These are phyloP conservation scores for Chalciporus piperatoides DNA, from an alignment of 1,284 basidiomycete genomes.

Conservation along the genomic window DNA sequence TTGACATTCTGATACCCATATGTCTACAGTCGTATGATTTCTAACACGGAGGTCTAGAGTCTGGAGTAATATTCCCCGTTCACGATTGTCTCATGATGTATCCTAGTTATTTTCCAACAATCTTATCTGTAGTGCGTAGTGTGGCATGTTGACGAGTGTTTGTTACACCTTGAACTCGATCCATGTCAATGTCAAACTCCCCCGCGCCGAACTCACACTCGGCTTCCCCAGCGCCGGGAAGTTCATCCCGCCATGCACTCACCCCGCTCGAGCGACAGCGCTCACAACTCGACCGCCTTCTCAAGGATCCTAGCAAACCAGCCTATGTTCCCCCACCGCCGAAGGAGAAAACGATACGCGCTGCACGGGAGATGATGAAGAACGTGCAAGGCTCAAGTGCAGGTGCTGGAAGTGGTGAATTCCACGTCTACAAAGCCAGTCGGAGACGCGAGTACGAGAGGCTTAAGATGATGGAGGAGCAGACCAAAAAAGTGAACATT, in stretches of 20 bases:
- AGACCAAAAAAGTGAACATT: slow-evolving; percentile 62
- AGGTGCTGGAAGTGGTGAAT: slow-evolving; percentile 91
- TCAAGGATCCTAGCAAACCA: slow-evolving; percentile 83
- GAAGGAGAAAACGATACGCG: slow-evolving; percentile 74
- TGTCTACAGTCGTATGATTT: slow-evolving; percentile 23
- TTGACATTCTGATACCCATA: slow-evolving; percentile 8
- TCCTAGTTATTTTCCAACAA: slow-evolving; percentile 5
- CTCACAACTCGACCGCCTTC: slow-evolving; percentile 75
- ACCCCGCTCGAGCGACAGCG: slow-evolving; percentile 73
- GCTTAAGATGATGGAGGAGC: slow-evolving; percentile 86
- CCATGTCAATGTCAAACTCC: slow-evolving; percentile 31
- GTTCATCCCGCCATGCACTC: slow-evolving; percentile 57
- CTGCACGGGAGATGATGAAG: slow-evolving; percentile 95
- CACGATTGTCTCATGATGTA: slow-evolving; percentile 8
- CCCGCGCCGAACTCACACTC: slow-evolving; percentile 30
- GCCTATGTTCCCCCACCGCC: slow-evolving; percentile 71
- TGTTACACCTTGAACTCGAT: slow-evolving; percentile 6
- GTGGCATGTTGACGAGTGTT: slow-evolving; percentile 24
- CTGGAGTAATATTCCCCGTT: not conserved
- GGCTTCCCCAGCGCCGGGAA: slow-evolving; percentile 30
- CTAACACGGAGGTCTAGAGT: not conserved
- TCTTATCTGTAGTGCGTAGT: slow-evolving; percentile 7
- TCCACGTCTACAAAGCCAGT: slow-evolving; percentile 98
- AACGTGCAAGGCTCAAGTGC: slow-evolving; percentile 94
- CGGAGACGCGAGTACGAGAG: slow-evolving; percentile 94